These are phyloP conservation scores for Malassezia cuniculi DNA, from an alignment of 1,284 basidiomycete species.

Conservation along the genomic window DNA sequence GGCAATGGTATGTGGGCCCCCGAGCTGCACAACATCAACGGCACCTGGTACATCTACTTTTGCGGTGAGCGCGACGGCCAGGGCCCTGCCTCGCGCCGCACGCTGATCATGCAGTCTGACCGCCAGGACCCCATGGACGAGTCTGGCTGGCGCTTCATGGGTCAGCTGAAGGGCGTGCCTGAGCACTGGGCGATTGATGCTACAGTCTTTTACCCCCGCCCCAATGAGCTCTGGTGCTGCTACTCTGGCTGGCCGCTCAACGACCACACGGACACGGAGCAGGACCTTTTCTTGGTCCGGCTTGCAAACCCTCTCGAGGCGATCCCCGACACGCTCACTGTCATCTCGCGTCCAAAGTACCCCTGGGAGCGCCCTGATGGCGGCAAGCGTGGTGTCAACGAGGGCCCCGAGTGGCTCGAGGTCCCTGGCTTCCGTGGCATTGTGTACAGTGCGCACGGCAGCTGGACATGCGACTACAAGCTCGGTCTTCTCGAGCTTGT, in stretches of 20 bases:
- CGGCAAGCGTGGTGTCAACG: conserved; percentile 15
- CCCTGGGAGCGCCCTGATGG: conserved; percentile 13
- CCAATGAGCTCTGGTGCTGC: conserved; percentile 11
- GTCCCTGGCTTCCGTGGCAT: conserved; percentile 9
- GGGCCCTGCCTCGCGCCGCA: conserved; percentile 14
- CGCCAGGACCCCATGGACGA: conserved; percentile 12
- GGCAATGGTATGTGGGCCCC: conserved; percentile 15
- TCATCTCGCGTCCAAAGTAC: conserved; percentile 9
- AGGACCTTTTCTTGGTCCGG: conserved; percentile 13
- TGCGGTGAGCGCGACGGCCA: conserved; percentile 9
- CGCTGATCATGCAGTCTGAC: conserved; percentile 9
- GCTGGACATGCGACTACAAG: conserved; percentile 18
- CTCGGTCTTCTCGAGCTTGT: conserved; percentile 9
- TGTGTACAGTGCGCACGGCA: conserved; percentile 17
- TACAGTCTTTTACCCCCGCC: conserved; percentile 5
- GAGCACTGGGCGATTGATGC: conserved; percentile 16
- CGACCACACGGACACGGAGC: conserved; percentile 14
- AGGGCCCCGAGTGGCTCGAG: conserved; percentile 12
- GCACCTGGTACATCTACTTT: conserved; percentile 14
- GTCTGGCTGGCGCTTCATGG: conserved; percentile 11
- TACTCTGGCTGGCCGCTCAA: conserved; percentile 14
- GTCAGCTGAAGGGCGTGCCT: conserved; percentile 13
- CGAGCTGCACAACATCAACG: conserved; percentile 12
- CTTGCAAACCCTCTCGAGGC: conserved; percentile 7
- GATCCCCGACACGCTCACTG: conserved; percentile 10